phyloP scores from a whole-genome alignment of 2,329 filamentous ascomycete species.

The Neonectria magnoliae region DNA sequence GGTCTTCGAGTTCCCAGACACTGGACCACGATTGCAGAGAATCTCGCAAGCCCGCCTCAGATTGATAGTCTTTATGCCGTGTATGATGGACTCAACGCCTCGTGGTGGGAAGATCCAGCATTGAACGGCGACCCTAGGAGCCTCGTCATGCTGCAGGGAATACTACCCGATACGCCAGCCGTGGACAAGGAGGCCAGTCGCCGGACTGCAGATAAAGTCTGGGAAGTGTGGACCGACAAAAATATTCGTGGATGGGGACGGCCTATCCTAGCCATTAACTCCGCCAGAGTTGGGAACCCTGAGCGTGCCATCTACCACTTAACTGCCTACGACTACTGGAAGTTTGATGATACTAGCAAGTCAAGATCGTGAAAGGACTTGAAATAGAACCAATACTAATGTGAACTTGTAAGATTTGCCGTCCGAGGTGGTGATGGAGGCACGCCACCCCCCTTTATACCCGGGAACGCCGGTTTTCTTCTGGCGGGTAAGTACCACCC shows the following conservation, averaged over 20 bases:
- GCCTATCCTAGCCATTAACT: conserved; percentile 58
- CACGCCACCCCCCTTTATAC: conserved; percentile 48
- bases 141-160: conserved; percentile 56
- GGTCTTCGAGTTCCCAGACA: conserved; percentile 51
- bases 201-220: conserved; percentile 52
- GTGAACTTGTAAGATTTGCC: conserved; percentile 36
- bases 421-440: conserved; percentile 44
- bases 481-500: conserved; percentile 37
- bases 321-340: conserved; percentile 54
- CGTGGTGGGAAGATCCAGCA: conserved; percentile 53
- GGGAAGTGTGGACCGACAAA: conserved; percentile 53
- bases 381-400: not conserved
- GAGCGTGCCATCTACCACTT: conserved; percentile 54
- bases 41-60: conserved; percentile 63
- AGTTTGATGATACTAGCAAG: conserved; percentile 52
- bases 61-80: conserved; percentile 62
- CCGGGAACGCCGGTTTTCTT: conserved; percentile 51
- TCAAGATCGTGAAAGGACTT: too few relatives aligned
- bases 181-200: conserved; percentile 49
- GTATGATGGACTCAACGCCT: conserved; percentile 61
- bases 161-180: conserved; percentile 52
- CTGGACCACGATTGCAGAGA: conserved; percentile 61
- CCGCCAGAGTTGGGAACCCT: conserved; percentile 52
- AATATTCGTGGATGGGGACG: conserved; percentile 59
- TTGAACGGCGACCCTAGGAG: conserved; percentile 56